A percentile compares a stretch with the other conserved stretches of the same genome.
Conservation (phyloP, 495 filamentous ascomycete genomes). For the Aspergillus coremiiformis region DNA sequence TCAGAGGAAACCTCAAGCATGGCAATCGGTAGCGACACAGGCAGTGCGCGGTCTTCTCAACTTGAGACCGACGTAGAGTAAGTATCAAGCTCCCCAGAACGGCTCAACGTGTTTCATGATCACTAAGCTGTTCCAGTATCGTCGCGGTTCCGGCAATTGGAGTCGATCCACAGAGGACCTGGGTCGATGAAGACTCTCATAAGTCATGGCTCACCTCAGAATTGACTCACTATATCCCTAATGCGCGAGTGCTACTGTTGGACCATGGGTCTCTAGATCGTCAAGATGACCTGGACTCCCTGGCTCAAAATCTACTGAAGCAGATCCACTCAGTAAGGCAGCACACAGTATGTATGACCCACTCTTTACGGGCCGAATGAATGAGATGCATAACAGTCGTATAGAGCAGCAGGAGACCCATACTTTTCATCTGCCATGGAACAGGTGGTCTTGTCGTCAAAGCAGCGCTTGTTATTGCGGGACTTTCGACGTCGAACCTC, state of each 20-base stretch:
- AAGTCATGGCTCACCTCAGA: conserved; percentile 25
- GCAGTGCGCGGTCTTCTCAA: background rate
- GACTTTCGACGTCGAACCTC: conserved; percentile 25
- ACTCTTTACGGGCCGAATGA: background rate
- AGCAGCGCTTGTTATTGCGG: conserved; percentile 46
- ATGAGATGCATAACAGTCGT: background rate
- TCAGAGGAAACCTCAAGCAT: conserved; percentile 1
- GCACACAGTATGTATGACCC: conserved; percentile 13
- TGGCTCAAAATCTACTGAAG: conserved; percentile 46
- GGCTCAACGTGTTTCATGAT: background rate
- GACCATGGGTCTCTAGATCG: conserved; percentile 45
- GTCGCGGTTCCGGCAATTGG: conserved; percentile 40
- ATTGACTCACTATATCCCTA: conserved; percentile 20
- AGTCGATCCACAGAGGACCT: conserved; percentile 32
- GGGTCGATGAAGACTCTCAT: conserved; percentile 19
- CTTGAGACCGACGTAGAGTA: conserved; percentile 35
- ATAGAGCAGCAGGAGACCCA: conserved; percentile 34
- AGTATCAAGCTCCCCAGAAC: conserved; percentile 8
- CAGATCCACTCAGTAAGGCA: conserved; percentile 34
- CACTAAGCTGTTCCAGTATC: conserved; percentile 23
- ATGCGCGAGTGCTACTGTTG: conserved; percentile 49
- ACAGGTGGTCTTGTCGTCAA: conserved; percentile 58
- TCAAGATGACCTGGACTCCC: conserved; percentile 38
- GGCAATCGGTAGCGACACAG: conserved; percentile 1
- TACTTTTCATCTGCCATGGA: conserved; percentile 61